phyloP scores from a whole-genome alignment of 2,329 filamentous ascomycete genomes.

The Sphaerulina vaccinii region DNA sequence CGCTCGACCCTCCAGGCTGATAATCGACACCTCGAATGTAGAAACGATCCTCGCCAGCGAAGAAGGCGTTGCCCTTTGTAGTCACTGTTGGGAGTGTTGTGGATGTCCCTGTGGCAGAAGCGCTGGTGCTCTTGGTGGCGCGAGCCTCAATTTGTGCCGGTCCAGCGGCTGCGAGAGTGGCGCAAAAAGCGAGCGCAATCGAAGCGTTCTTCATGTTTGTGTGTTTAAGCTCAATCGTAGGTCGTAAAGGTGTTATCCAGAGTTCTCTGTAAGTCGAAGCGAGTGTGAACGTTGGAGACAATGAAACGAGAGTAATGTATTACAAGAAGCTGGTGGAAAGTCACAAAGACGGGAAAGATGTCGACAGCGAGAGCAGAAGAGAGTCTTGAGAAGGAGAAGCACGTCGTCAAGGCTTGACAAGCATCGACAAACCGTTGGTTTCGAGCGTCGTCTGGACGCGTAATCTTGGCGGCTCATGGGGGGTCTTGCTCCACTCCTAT shows the following conservation, averaged over 20 bases:
- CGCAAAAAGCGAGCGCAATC: conserved; percentile 42
- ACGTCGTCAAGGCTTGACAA: not conserved
- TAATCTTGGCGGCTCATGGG: not conserved
- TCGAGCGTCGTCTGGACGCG: not conserved
- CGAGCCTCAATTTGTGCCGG: conserved; percentile 39
- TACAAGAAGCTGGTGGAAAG: not conserved
- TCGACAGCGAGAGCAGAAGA: not conserved
- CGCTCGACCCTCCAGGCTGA: conserved; percentile 57
- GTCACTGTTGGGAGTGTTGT: too few relatives aligned
- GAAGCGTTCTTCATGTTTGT: conserved; percentile 16
- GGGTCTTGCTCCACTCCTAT: not conserved
- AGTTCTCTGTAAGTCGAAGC: not conserved
- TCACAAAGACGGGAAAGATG: not conserved
- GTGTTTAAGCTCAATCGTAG: not conserved
- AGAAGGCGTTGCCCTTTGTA: conserved; percentile 51
- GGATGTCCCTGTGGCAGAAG: too few relatives aligned
- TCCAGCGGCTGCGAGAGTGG: conserved; percentile 46
- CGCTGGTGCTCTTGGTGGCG: conserved; percentile 40
- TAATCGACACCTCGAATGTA: conserved; percentile 62
- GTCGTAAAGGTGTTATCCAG: not conserved
- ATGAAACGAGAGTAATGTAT: conserved; percentile 6
- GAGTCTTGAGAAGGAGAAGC: not conserved
- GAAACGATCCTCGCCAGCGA: conserved; percentile 60
- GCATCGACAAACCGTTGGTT: not conserved
- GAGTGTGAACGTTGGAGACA: not conserved